These are phyloP conservation scores for Bipolaris zeicola DNA, from an alignment of 2,329 filamentous ascomycete species.

Conservation along the genomic window DNA sequence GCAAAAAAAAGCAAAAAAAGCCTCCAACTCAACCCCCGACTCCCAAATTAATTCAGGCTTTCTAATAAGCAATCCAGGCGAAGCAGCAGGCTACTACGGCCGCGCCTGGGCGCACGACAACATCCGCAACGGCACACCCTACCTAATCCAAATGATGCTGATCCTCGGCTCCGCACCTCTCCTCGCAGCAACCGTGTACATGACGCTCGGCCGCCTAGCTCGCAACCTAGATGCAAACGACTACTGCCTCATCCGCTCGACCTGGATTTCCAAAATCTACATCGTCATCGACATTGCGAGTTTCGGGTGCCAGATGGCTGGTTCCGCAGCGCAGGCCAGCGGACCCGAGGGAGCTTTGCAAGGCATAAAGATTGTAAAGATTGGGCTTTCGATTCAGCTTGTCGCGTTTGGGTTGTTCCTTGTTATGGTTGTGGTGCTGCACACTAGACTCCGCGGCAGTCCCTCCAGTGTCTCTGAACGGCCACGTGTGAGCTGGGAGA, in stretches of 20 bases:
- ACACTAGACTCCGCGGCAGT: constrained; percentile 13
- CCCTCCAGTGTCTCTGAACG: constrained; percentile 8
- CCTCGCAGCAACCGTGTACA: constrained; percentile 58
- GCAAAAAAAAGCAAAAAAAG: not conserved
- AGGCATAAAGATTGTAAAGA: constrained; percentile 19
- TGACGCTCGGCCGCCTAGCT: constrained; percentile 55
- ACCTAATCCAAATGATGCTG: constrained; percentile 53
- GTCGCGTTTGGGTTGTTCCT: constrained; percentile 22
- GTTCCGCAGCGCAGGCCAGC: constrained; percentile 24
- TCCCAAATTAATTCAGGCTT: not conserved
- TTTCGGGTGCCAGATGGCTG: constrained; percentile 28
- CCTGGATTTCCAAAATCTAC: constrained; percentile 35
- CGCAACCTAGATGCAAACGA: constrained; percentile 46
- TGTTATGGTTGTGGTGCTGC: constrained; percentile 15
- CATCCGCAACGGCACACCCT: constrained; percentile 31
- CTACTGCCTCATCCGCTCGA: constrained; percentile 46
- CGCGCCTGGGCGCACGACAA: constrained; percentile 20
- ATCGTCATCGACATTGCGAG: constrained; percentile 28
- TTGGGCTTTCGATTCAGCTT: constrained; percentile 22
- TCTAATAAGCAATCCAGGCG: constrained; percentile 11
- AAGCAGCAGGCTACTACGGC: constrained; percentile 26
- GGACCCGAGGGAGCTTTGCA: constrained; percentile 11
- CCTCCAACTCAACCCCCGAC: too few species aligned
- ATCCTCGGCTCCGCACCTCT: constrained; percentile 55
- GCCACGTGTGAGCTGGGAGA: constrained; percentile 15